Evolutionary conservation across 2,329 filamentous ascomycete species (phyloP).

Genomic region (Cladosporium sp.): DNA sequence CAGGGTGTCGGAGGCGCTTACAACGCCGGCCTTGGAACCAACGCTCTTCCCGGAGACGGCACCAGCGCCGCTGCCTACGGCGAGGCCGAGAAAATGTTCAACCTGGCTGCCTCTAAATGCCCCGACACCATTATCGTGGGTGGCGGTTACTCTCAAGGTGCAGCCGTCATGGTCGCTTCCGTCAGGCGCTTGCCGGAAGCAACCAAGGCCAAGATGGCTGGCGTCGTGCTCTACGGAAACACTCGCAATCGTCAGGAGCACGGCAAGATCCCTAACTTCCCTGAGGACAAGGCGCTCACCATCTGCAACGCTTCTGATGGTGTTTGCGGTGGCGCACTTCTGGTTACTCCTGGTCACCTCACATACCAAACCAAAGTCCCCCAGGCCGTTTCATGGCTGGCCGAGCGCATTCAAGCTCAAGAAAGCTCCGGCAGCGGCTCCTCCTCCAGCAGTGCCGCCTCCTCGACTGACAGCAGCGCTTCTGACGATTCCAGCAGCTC

Average conservation of each 20-base stretch:
- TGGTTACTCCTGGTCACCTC: slow-evolving; percentile 39
- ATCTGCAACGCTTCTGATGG: slow-evolving; percentile 40
- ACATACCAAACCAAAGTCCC: slow-evolving; percentile 34
- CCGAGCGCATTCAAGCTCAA: slow-evolving; percentile 18
- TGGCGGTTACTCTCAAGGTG: slow-evolving; percentile 42
- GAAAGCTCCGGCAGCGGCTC: slow-evolving; percentile 2
- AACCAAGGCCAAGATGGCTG: slow-evolving; percentile 38
- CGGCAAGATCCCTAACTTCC: slow-evolving; percentile 40
- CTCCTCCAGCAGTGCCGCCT: not conserved
- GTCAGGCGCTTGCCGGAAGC: slow-evolving; percentile 35
- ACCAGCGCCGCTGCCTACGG: slow-evolving; percentile 28
- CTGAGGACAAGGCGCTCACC: slow-evolving; percentile 38
- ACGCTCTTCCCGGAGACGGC: slow-evolving; percentile 28
- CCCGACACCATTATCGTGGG: slow-evolving; percentile 33
- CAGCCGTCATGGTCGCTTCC: slow-evolving; percentile 42
- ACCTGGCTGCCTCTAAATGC: slow-evolving; percentile 31
- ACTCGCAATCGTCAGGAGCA: slow-evolving; percentile 43
- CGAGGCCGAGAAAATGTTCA: slow-evolving; percentile 31
- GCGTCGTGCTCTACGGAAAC: slow-evolving; percentile 45
- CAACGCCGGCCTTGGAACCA: slow-evolving; percentile 27
- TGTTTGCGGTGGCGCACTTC: slow-evolving; percentile 41
- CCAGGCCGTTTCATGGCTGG: slow-evolving; percentile 36
- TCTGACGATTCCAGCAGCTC: not conserved
- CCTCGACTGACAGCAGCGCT: not conserved
- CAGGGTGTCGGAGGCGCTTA: slow-evolving; percentile 35